phyloP scores from a whole-genome alignment of 1,284 basidiomycete species.

The Puccinia brachypodii region DNA sequence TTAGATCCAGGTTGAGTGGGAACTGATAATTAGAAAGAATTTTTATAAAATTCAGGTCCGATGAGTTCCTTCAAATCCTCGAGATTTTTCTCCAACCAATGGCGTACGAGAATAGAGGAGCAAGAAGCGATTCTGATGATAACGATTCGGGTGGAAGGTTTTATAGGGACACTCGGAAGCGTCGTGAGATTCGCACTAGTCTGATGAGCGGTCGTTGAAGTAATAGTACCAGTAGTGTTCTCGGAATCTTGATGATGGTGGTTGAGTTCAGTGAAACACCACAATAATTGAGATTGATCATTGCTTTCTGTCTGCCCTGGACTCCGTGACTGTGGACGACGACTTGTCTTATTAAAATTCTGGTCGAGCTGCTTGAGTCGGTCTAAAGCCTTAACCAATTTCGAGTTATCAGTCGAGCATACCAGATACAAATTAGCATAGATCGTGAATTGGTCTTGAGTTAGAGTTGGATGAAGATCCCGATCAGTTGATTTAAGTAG shows the following conservation, averaged over 20 bases:
- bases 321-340: background rate
- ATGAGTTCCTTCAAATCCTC: constrained; percentile 20
- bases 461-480: background rate
- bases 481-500: background rate
- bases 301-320: background rate
- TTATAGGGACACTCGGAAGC: background rate
- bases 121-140: constrained; percentile 16
- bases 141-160: background rate
- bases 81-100: constrained; percentile 24
- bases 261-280: constrained; percentile 23
- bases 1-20: background rate
- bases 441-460: background rate
- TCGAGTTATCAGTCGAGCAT: background rate
- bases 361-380: background rate
- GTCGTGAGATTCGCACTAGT: background rate
- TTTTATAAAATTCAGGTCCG: constrained; percentile 35
- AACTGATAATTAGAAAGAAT: constrained; percentile 12
- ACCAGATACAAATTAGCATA: constrained; percentile 30
- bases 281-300: constrained; percentile 1
- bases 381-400: constrained; percentile 17
- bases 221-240: background rate
- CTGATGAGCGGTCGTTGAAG: background rate
- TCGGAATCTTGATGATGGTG: background rate
- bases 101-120: constrained; percentile 1
- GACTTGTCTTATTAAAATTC: background rate